These are phyloP conservation scores for Scopulariopsis brevicaulis DNA, from an alignment of 2,329 filamentous ascomycete genomes.

Conservation along the genomic window DNA sequence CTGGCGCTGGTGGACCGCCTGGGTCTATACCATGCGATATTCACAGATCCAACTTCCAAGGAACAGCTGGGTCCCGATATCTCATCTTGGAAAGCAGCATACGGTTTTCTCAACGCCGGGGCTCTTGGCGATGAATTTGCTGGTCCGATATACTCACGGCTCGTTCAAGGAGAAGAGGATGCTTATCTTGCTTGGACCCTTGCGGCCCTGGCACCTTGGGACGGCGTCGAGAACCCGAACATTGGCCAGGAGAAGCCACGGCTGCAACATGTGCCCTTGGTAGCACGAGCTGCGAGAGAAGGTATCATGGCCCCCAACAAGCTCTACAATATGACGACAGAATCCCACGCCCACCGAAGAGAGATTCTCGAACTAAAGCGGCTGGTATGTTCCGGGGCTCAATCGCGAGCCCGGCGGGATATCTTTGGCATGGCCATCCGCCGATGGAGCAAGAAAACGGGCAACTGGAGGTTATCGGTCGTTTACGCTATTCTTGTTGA, in stretches of 20 bases:
- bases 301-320: conserved; percentile 75
- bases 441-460: conserved; percentile 50
- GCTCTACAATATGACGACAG: conserved; percentile 54
- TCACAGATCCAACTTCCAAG: conserved; percentile 52
- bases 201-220: conserved; percentile 65
- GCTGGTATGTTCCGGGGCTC: conserved; percentile 33
- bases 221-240: conserved; percentile 31
- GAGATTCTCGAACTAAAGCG: conserved; percentile 54
- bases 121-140: conserved; percentile 24
- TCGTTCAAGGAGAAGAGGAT: conserved; percentile 54
- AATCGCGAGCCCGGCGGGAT: conserved; percentile 41
- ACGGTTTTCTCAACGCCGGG: conserved; percentile 49
- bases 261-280: conserved; percentile 32
- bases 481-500: conserved; percentile 59
- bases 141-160: conserved; percentile 34
- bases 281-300: conserved; percentile 57
- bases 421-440: conserved; percentile 64
- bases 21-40: conserved; percentile 60
- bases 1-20: conserved; percentile 56
- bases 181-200: conserved; percentile 68
- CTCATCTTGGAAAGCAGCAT: conserved; percentile 49
- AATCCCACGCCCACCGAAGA: conserved; percentile 48
- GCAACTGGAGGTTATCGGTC: conserved; percentile 61
- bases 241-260: conserved; percentile 33
- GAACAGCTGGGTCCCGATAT: conserved; percentile 44